Evolutionary conservation across 106 monocot species (phyloP).

Genomic region (Acanthochlamys bracteata): DNA sequence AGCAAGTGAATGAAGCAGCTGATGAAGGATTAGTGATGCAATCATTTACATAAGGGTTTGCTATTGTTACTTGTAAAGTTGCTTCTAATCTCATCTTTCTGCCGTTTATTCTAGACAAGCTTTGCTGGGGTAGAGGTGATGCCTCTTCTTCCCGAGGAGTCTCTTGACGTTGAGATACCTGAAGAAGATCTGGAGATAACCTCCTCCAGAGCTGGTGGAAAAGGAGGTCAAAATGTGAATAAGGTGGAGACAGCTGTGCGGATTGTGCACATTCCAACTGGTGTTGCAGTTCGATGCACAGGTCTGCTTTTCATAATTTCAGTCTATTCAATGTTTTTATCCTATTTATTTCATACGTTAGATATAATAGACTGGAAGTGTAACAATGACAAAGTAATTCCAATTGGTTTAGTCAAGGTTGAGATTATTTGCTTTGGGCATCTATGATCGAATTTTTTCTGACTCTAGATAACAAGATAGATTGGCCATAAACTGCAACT

Average conservation of each 20-base stretch:
- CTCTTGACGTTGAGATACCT: slow-evolving; percentile 75
- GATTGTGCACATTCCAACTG: slow-evolving; percentile 87
- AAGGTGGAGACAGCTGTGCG: slow-evolving; percentile 98
- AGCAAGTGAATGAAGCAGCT: no score
- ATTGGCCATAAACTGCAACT: no score
- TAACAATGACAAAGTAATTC: no score
- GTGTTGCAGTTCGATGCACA: slow-evolving; percentile 85
- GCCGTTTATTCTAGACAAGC: slow-evolving; percentile 58
- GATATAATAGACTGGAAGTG: no score
- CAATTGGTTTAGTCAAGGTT: no score
- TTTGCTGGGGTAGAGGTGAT: slow-evolving; percentile 97
- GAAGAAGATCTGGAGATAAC: slow-evolving; percentile 92
- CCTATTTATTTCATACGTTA: not conserved
- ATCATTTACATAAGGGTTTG: no score
- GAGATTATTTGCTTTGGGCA: no score
- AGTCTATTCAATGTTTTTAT: not conserved
- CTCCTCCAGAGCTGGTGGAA: slow-evolving; percentile 79
- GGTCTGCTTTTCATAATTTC: slow-evolving; percentile 36
- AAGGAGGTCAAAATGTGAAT: slow-evolving; percentile 98
- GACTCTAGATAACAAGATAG: no score
- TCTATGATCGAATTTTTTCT: no score
- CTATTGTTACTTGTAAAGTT: no score
- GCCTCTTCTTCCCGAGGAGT: slow-evolving; percentile 95
- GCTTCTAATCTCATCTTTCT: no score
- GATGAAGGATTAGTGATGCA: not conserved